Percentiles rank a stretch among this genome's conserved stretches.
These are phyloP conservation scores for Schizonepeta tenuifolia DNA, from an alignment of 257 asterid species.

Conservation along the genomic window DNA sequence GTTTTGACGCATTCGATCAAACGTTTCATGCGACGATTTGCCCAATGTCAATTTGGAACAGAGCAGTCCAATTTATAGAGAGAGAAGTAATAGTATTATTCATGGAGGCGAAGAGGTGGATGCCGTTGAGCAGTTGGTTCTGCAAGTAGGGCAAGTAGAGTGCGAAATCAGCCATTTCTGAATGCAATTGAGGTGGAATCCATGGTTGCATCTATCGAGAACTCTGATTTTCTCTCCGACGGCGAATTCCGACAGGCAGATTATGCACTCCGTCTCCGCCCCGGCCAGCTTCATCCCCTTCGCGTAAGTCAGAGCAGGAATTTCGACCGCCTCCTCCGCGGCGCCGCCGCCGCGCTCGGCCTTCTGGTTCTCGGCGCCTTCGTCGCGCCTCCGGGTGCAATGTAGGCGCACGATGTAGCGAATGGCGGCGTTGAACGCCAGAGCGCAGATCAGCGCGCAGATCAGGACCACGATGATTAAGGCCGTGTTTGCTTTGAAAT, in stretches of 20 bases:
- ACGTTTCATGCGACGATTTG: background rate
- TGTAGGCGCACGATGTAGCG: slow-evolving; percentile 46
- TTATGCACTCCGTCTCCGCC: slow-evolving; percentile 55
- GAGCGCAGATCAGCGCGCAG: slow-evolving; percentile 46
- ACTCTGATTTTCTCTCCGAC: slow-evolving; percentile 53
- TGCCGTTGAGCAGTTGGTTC: slow-evolving; percentile 40
- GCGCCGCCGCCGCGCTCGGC: slow-evolving; percentile 25
- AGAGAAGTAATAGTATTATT: slow-evolving; percentile 5
- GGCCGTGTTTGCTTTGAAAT: slow-evolving; percentile 61
- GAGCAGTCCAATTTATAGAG: background rate
- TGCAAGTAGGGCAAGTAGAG: slow-evolving; percentile 66
- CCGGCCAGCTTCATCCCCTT: slow-evolving; percentile 52
- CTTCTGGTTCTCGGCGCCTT: slow-evolving; percentile 9
- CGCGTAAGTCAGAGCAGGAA: slow-evolving; percentile 35
- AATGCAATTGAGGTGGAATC: slow-evolving; percentile 55
- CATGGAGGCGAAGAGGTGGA: slow-evolving; percentile 34
- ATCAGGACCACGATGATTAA: slow-evolving; percentile 50
- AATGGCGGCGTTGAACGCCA: slow-evolving; percentile 52
- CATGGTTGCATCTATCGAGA: slow-evolving; percentile 57
- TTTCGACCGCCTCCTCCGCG: slow-evolving; percentile 32
- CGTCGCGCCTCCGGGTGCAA: slow-evolving; percentile 37
- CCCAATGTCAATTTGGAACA: background rate
- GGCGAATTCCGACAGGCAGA: slow-evolving; percentile 57
- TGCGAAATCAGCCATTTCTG: slow-evolving; percentile 55
- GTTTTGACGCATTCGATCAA: background rate